Base-by-base conservation (phyloP, 257 asterid species). In the Galeopsis tetrahit region DNA sequence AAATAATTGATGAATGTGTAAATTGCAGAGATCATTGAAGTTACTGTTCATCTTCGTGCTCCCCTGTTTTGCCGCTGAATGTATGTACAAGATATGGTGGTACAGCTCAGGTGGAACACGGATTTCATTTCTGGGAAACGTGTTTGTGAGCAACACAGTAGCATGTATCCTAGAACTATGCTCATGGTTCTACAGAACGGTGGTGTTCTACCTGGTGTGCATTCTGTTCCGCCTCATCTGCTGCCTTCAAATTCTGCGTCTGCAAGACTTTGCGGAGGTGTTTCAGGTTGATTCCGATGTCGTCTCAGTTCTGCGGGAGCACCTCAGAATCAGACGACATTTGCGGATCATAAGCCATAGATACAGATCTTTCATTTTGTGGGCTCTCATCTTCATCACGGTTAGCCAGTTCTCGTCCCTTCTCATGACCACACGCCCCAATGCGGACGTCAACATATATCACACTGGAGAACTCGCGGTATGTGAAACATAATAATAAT, bases 381-480 rank as follows among this genome's bases (percentile, higher is more conserved):
- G 81, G 80, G 87, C 94, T 4, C 46, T 91, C 73, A 38, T 91
- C 3, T 67, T 85, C 71, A 80, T 93, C 73, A 91, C 97, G 4
- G 94, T 80, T 0, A 93, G 97, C 60, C 97, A 89, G 58, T 89
- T 91, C 31, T 82, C 96, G 0, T 89, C 96, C 9, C 92, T 93
- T 40, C 94, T 93, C 75, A 74, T 87, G 86, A 91, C 94, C 31
- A 87, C 91, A 0, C 85, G 97, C 3, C 11, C 91, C 13, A 49
- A 64, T 14, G 92, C 96, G 0, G 89, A 86, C 28, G 88, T 90
- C 48, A 78, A 73, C 32, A 72, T 93, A 3, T 87, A 78, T 78
- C 86, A 85, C 73, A 76, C 87, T 6, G 98, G 98, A 8, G 97
- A 91, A 83, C 87, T 93, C 7, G 98, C 96, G 83, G 97, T 93